Evolutionary conservation across 164 flowering plant genomes (phyloP), one percentile per base, ranked within the genome.

Genomic region (Nymphaea colorata): DNA sequence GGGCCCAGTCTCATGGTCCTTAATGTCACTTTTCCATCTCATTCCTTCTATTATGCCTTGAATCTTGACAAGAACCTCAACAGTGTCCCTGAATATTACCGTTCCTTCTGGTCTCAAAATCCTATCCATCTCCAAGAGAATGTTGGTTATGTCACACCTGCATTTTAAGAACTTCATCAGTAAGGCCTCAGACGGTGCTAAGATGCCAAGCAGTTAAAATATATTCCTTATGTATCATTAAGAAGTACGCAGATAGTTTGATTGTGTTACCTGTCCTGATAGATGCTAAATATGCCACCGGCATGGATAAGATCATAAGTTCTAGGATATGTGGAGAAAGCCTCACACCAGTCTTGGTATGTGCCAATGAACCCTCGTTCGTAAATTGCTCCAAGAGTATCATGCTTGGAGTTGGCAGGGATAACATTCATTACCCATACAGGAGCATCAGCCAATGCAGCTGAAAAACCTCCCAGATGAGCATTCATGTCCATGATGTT

Each of bases 401-500:
- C 90, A 2, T 79, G 82, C 53, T 88, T 67, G 59, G 89, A 77
- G 70, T 83, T 76, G 2, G 78, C 84, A 44, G 98, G 98, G n/a
- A 95, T 89, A 42, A 84, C 94, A 68, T 95, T 95, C 99, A 95
- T 95, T 14, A 95, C 97, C 99, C 99, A 95, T 5, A 84, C 87
- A 0, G 96, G 96, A 73, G 82, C 88, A 42, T 87, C 86, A 41
- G 72, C 2, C 72, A 90, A 8, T 7, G 91, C 90, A 41, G 99
- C 96, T 25, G 99, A 96, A 70, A 95, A 95, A 64, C 99, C 98
- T 7, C 99, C 98, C 4, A 95, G 68, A 60, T 86, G 66, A 11
- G 99, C 96, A 68, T 95, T 95, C 98, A 92, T 92, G 87, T 95
- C 99, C 96, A 95, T 82, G 42, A 94, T 71, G 72, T 94, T 95